phyloP scores from a whole-genome alignment of 495 filamentous ascomycete genomes.

The Penicillium simplicissimum region DNA sequence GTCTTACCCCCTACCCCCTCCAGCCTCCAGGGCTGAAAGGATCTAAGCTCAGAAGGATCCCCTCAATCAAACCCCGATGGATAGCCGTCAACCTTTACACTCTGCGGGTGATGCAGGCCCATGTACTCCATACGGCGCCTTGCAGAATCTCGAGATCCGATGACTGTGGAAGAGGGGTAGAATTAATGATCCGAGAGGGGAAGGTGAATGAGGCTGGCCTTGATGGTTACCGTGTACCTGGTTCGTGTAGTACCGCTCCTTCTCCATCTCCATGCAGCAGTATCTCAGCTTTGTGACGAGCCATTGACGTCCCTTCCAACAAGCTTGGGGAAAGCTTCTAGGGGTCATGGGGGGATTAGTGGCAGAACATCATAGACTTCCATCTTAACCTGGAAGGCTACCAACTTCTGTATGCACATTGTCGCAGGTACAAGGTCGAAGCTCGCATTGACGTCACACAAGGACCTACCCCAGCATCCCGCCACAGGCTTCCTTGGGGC shows the following conservation, averaged over 20 bases:
- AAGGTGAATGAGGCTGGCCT: constrained; percentile 14
- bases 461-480: not conserved
- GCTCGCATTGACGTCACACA: constrained; percentile 12
- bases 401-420: not conserved
- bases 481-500: not conserved
- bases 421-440: constrained; percentile 2
- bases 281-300: no score
- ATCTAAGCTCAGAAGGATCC: not conserved
- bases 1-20: not conserved
- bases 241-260: not conserved
- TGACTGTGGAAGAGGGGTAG: not conserved
- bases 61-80: not conserved
- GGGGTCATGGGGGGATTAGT: not conserved
- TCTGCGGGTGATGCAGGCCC: not conserved
- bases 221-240: constrained; percentile 7
- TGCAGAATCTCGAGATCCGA: constrained; percentile 1
- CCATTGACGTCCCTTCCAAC: not conserved
- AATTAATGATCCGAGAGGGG: constrained; percentile 1
- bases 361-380: not conserved
- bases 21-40: constrained; percentile 12
- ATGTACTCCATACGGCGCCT: constrained; percentile 1
- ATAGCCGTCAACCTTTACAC: not conserved
- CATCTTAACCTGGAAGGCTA: not conserved
- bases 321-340: not conserved
- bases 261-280: not conserved